These are phyloP conservation scores for Cryphonectria nitschkei DNA, from an alignment of 2,329 filamentous ascomycete genomes.

Conservation along the genomic window DNA sequence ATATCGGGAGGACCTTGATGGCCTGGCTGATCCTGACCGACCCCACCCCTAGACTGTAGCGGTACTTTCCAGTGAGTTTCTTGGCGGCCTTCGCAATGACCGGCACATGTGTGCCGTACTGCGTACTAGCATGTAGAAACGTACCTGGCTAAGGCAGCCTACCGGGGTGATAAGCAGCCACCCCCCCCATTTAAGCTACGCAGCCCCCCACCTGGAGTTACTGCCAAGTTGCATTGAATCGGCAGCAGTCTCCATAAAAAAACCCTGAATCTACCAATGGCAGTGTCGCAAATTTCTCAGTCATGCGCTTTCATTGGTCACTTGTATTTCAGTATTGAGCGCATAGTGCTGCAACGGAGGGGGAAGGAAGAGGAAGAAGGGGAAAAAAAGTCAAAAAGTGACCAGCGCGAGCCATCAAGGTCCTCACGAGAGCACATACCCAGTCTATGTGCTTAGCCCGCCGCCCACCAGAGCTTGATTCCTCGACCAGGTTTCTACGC, in stretches of 20 bases:
- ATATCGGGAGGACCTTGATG: constrained; percentile 23
- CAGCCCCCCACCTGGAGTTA: background rate
- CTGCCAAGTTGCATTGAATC: background rate
- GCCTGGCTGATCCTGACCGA: background rate
- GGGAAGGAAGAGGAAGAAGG: background rate
- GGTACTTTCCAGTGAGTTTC: background rate
- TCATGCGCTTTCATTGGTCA: background rate
- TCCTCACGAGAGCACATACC: constrained; percentile 6
- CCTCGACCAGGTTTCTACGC: background rate
- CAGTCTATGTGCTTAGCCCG: constrained; percentile 1
- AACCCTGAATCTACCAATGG: background rate
- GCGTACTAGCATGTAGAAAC: background rate
- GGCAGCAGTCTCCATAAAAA: background rate
- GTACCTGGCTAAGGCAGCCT: background rate
- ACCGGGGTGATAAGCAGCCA: background rate
- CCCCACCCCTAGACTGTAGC: background rate
- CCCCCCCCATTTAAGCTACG: background rate
- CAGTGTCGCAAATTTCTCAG: background rate
- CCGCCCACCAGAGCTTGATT: background rate
- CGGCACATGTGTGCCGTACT: background rate
- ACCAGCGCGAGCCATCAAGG: constrained; percentile 11
- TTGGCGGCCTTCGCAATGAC: no score
- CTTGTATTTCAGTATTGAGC: background rate
- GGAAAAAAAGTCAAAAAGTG: background rate
- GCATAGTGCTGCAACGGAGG: background rate